Evolutionary conservation across 139 green algal genomes (phyloP), one percentile per base, ranked within the genome.

Genomic region (Volvox reticuliferus): DNA sequence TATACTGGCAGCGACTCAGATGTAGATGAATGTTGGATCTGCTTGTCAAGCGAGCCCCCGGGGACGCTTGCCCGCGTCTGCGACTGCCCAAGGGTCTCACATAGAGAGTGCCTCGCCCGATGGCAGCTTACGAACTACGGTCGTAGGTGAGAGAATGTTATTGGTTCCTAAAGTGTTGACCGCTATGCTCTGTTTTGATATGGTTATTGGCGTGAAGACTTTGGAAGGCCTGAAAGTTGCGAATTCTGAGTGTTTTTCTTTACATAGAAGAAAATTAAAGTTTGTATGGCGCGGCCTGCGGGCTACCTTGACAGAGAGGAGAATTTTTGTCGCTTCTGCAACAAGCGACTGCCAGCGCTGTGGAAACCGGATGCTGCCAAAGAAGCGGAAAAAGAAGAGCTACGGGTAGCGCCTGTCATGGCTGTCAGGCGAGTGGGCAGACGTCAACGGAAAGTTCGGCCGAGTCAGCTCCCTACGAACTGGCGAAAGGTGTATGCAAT

Each of bases 1-100:
- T 9, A 73, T 73, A 73, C 24, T 28, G 65, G 65, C 65, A 69
- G 79, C 50, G 50, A 86, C 80, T 55, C 55, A 17, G 80, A 86
- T 35, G 37, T 69, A 19, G 84, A 89, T 17, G 71, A 76, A 17
- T 90, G 86, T 33, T 90, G 86, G 86, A 84, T 90, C 14, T 90
- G 86, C 24, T 24, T 90, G 44, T 61, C 26, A 12, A 35, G 83
- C 83, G 83, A 55, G 5, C 44, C 44, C 44, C 44, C 50, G 1
- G 68, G 33, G 16, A 12, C 16, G 14, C 33, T 90, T 14, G 28
- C 61, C 0, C 20, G n/a, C 5, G 73, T 76, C 5, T 90, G 86
- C 32, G 32, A 32, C 28, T 90, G 86, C 55, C 86, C 86, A 19
- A 22, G 86, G 5, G 35, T 83, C 12, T 83, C 30, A 32, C 86